Evolutionary conservation across 352 stramenopile genomes (phyloP), one percentile per base, ranked within the genome.

Genomic region (Globisporangium nunn): DNA sequence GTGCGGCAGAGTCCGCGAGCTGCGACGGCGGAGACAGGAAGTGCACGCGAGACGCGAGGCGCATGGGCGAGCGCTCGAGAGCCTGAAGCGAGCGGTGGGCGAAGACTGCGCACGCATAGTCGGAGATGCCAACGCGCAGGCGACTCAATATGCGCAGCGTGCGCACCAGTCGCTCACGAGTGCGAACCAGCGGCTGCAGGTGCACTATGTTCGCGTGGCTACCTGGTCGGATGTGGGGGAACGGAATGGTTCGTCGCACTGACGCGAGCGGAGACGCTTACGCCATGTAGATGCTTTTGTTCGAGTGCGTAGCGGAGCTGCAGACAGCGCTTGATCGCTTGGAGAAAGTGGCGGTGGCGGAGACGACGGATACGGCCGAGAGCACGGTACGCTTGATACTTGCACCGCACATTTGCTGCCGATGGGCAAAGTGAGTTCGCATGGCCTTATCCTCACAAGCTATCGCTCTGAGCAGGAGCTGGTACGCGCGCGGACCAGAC

Each of bases 271-370:
- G 23, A 23, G 23, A 23, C 23, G 23, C 39, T 31, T 2, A 18
- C 18, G 39, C 52, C 31, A 41, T 29, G 18, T 37, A 79, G 71
- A 69, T 56, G 5, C 33, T 79, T 12, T 63, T 77, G 37, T 71
- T 58, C 30, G 71, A 79, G 51, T 77, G 71, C 51, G 58, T 73
- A 33, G 66, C 60, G 44, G 71, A 79, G 58, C 71, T 75, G 52
- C 70, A 74, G 59, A 75, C 72, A 47, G 71, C 66, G 17, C 47
- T 76, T 0, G 39, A 64, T 33, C 63, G 66, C 43, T 66, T 79
- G 49, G 61, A 79, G 4, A 44, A 40, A 40, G 15, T 73, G 35
- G 53, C 33, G 29, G n/a, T 63, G 17, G 35, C 52, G 40, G 58
- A 75, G 48, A 61, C 37, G 50, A 47, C 54, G 2, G 60, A 73